Base-by-base conservation (phyloP, 768 basidiomycete species). In the Leccinum arenicola region DNA sequence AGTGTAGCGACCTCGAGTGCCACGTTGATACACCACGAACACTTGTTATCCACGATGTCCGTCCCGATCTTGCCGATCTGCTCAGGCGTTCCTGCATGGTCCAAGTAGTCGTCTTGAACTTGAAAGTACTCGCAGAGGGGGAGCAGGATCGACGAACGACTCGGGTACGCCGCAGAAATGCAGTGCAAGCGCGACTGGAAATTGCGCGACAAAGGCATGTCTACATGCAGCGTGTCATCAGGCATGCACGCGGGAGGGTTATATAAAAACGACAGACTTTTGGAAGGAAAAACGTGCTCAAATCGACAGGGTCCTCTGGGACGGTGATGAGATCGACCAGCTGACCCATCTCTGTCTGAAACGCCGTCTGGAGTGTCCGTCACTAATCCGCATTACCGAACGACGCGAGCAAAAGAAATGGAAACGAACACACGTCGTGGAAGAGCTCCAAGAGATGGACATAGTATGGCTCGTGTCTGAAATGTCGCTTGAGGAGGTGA, bases 31-130 rank as follows among this genome's bases (percentile, higher is more conserved):
- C 88, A 88, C 96, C 96, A 99, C 15, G 89, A 91, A 75, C 96
- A 98, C 78, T 99, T 99, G 85, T 98, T 98, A 75, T 99, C 96
- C 59, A 98, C 74, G 68, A 99, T 99, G 73, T 98, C 96, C 14
- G 96, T 98, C 21, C 96, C 97, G 59, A 99, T 86, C 78, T 99
- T 98, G 50, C 96, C 96, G 54, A 98, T 89, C 66, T 89, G 82
- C 75, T 95, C 94, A 0, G 94, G 93, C 8, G 90, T 84, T 5
- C 88, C 94, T 17, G 90, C 87, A 71, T 85, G 96, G 74, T 99
- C 96, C 67, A 98, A 84, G 76, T 87, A 98, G 76, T 98, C 96
- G 72, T 98, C 96, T 75, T 58, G 55, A 7, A 48, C 38, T 25
- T 58, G 57, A 7, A 29, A 29, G 11, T 58, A 58, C 6, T 58